Evolutionary conservation across 306 rosid species (phyloP).

Genomic region (Trifolium repens): DNA sequence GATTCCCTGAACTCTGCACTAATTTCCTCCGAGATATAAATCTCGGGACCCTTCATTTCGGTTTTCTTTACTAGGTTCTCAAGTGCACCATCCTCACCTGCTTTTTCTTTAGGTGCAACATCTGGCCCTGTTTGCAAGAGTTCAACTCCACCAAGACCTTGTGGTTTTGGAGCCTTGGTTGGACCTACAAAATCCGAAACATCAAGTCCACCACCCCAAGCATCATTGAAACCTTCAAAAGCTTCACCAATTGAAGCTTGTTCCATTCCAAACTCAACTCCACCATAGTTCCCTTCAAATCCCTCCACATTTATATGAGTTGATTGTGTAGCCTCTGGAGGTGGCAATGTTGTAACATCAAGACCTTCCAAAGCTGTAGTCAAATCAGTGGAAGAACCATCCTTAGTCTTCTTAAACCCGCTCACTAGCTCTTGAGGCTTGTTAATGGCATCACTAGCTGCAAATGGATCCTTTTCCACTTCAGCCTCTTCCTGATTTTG

Average conservation of each 20-base stretch:
- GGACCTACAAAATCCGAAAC: slow-evolving; percentile 83
- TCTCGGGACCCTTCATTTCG: slow-evolving; percentile 93
- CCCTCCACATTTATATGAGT: slow-evolving; percentile 91
- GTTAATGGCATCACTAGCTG: slow-evolving; percentile 87
- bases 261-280: slow-evolving; percentile 83
- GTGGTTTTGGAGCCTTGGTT: slow-evolving; percentile 56
- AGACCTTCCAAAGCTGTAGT: slow-evolving; percentile 79
- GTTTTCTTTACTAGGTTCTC: slow-evolving; percentile 65
- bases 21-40: slow-evolving; percentile 76
- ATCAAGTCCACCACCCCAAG: slow-evolving; percentile 99
- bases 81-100: slow-evolving; percentile 56
- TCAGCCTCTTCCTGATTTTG: slow-evolving; percentile 58
- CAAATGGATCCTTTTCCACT: slow-evolving; percentile 82
- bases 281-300: slow-evolving; percentile 96
- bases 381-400: slow-evolving; percentile 80
- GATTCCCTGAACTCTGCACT: slow-evolving; percentile 94
- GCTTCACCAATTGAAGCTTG: slow-evolving; percentile 81
- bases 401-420: slow-evolving; percentile 86
- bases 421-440: slow-evolving; percentile 75
- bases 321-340: slow-evolving; percentile 91
- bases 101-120: slow-evolving; percentile 50
- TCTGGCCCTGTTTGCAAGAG: slow-evolving; percentile 79
- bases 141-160: slow-evolving; percentile 96
- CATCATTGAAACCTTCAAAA: slow-evolving; percentile 85
- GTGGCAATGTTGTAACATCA: slow-evolving; percentile 85